Evolutionary conservation across 257 asterid genomes (phyloP).

Genomic region (Solanum gracilifrons): DNA sequence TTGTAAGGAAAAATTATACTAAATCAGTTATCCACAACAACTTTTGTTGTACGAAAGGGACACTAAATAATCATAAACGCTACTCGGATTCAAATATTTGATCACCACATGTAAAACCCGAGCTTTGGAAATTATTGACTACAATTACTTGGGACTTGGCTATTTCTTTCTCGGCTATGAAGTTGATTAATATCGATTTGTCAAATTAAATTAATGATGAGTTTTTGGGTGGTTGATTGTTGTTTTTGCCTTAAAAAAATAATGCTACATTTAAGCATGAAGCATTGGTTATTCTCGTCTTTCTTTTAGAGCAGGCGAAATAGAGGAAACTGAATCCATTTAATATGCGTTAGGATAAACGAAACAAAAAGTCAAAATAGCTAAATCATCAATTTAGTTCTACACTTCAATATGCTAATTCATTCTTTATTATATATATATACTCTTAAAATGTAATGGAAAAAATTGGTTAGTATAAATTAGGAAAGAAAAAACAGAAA

Average conservation of each 20-base stretch:
- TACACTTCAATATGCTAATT: neutral
- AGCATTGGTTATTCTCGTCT: neutral
- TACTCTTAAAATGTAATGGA: neutral
- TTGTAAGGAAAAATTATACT: too few species aligned
- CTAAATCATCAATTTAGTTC: neutral
- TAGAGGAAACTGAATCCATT: neutral
- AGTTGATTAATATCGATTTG: neutral
- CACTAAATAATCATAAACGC: neutral
- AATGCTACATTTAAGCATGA: neutral
- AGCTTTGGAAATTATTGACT: neutral
- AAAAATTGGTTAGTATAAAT: neutral
- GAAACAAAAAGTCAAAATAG: neutral
- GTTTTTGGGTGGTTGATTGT: neutral
- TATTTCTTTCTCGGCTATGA: neutral
- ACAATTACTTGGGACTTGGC: neutral
- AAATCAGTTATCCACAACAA: neutral
- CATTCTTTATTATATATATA: neutral
- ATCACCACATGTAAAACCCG: neutral
- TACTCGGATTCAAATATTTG: neutral
- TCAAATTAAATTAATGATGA: neutral
- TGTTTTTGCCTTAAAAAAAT: neutral
- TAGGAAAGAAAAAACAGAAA: neutral
- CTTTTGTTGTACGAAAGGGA: neutral
- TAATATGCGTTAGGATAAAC: neutral
- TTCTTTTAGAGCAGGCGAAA: neutral